Conservation (phyloP, 129 eudicot genomes). For the Flaveria linearis region DNA sequence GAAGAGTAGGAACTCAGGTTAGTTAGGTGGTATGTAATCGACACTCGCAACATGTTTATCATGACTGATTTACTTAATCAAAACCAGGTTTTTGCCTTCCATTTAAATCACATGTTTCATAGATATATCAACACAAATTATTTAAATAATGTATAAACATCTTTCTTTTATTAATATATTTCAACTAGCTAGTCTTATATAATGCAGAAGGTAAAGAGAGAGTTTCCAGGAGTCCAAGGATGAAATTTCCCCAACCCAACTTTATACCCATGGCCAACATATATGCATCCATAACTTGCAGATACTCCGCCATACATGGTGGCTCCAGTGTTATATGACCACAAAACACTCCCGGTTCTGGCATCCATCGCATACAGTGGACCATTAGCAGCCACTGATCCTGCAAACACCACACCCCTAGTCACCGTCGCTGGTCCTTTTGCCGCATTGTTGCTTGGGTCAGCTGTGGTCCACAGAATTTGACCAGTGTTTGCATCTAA, state of each 20-base stretch:
- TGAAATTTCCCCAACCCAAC: conserved; percentile 42
- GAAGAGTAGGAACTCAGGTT: conserved; percentile 33
- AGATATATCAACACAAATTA: background rate
- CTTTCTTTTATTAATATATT: background rate
- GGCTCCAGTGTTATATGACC: conserved; percentile 68
- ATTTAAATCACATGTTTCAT: conserved; percentile 8
- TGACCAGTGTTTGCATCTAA: conserved; percentile 62
- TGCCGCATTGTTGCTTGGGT: conserved; percentile 43
- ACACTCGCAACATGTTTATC: conserved; percentile 18
- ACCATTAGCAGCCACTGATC: conserved; percentile 56
- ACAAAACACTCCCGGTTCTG: conserved; percentile 46
- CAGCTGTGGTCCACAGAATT: conserved; percentile 58
- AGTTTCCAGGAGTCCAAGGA: conserved; percentile 56
- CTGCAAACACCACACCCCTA: conserved; percentile 64
- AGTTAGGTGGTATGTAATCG: conserved; percentile 29
- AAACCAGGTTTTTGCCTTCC: background rate
- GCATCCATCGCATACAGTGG: conserved; percentile 67
- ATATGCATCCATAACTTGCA: conserved; percentile 64
- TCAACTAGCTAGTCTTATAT: background rate
- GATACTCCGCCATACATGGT: conserved; percentile 67
- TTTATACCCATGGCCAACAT: conserved; percentile 57
- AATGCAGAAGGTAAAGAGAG: conserved; percentile 52
- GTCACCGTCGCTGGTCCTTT: conserved; percentile 54
- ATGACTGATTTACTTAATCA: background rate
- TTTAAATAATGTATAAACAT: background rate